Percentiles rank a stretch among this genome's conserved stretches.
These are phyloP conservation scores for Myxozyma melibiosi DNA, from an alignment of 805 yeast species.

Conservation along the genomic window DNA sequence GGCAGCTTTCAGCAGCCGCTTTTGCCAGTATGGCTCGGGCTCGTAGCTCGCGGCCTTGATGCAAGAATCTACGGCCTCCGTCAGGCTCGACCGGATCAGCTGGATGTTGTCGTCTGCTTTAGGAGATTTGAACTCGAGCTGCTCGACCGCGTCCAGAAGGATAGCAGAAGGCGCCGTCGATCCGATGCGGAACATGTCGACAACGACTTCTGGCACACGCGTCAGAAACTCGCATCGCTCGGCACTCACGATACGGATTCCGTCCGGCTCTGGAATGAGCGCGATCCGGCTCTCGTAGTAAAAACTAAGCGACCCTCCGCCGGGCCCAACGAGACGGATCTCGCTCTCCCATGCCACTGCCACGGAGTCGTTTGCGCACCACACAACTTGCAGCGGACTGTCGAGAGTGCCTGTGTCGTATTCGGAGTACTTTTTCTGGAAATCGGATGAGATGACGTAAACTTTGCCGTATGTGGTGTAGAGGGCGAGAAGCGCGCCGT, in stretches of 20 bases:
- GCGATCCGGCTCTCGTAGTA: slow-evolving; percentile 44
- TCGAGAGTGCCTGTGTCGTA: slow-evolving; percentile 47
- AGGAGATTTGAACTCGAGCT: slow-evolving; percentile 68
- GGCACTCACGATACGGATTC: slow-evolving; percentile 65
- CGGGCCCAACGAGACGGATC: slow-evolving; percentile 70
- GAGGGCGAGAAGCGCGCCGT: slow-evolving; percentile 57
- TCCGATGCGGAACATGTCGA: slow-evolving; percentile 75
- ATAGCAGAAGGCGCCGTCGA: slow-evolving; percentile 83
- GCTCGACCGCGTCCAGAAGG: slow-evolving; percentile 72
- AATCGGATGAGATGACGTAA: slow-evolving; percentile 54
- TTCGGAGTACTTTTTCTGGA: slow-evolving; percentile 49
- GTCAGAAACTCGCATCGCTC: slow-evolving; percentile 62
- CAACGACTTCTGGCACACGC: slow-evolving; percentile 59
- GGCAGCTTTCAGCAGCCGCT: slow-evolving; percentile 75
- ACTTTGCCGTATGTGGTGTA: slow-evolving; percentile 50
- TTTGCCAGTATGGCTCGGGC: slow-evolving; percentile 77
- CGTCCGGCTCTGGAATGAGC: slow-evolving; percentile 66
- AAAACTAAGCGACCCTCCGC: slow-evolving; percentile 45
- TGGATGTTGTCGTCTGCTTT: slow-evolving; percentile 77
- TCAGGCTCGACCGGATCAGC: slow-evolving; percentile 54
- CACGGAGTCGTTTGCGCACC: slow-evolving; percentile 89
- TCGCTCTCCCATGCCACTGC: slow-evolving; percentile 63
- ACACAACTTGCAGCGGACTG: slow-evolving; percentile 54
- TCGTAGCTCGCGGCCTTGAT: slow-evolving; percentile 76
- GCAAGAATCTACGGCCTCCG: slow-evolving; percentile 68